Evolutionary conservation across 2,329 filamentous ascomycete genomes (phyloP), one percentile per base, ranked within the genome.

Genomic region (Botryotinia narcissicola): DNA sequence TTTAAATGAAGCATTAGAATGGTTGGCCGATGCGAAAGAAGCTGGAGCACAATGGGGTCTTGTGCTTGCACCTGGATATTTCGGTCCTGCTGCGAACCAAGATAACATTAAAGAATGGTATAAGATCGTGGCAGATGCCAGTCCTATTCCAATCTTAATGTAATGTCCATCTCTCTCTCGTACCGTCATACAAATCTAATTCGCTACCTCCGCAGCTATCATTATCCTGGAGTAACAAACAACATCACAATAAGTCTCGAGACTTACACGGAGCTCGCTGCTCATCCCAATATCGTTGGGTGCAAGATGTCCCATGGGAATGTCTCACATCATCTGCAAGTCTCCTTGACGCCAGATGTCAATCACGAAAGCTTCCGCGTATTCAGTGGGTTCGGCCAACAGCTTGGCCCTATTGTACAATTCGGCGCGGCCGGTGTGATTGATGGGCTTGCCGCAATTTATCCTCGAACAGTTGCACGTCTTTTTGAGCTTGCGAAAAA

Each of bases 301-400:
- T 90, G 87, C 81, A 91, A 92, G 81, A 87, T 91, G 79, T 91
- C 88, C 1, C 89, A 91, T 80, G 89, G 88, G 67, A 87, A 90
- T 79, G 85, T 91, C 63, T 89, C 88, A 32, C 84, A 87, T 77
- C 88, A 90, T 79, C 83, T 86, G 9, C 86, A 90, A 80, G 85
- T 91, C 71, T 87, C 88, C 3, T 84, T 86, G 22, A 86, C 86
- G 76, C 89, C 89, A 0, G 79, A 83, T 70, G 89, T 91, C 78
- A 86, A 91, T 80, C 85, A 87, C 78, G 78, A 80, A 3, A 83
- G 85, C 62, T 91, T 91, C 82, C 85, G 84, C 75, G 85, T 88
- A 37, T 91, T 87, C 82, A 89, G 88, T 20, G 89, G 66, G 10
- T 69, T 69, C 8, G 66, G 66, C 29, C 66, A 69, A 57, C 66